Base-by-base conservation (phyloP, 2,329 filamentous ascomycete species). In the Xylaria multiplex region DNA sequence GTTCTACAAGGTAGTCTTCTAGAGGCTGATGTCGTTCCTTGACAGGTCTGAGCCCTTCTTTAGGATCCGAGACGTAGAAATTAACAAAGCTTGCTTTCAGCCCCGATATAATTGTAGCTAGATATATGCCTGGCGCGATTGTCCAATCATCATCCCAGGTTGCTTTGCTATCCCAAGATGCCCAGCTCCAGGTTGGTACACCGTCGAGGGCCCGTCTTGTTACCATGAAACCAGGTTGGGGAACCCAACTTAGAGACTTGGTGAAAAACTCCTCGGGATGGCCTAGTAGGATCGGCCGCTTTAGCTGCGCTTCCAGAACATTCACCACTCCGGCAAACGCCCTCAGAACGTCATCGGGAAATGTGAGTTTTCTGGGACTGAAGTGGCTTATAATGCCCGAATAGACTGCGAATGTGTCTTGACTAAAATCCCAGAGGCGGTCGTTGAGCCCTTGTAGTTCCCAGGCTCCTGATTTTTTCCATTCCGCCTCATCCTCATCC, bases 121-220 rank as follows among this genome's bases (percentile, higher is more conserved):
- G 49, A 40, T 30, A 54, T 22, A 40, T 53, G 13, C 32, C 48
- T 6, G 30, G 37, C 22, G 40, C 48, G 9, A 55, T 59, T 42
- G 49, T 59, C 49, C 42, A 59, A 22, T 59, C 55, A 42, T 16
- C 49, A 16, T 40, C 40, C 60, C 40, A 64, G 6, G 48, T 64
- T 16, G 42, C 30, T 19, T n/a, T 59, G 30, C 54, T 54, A 4
- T 67, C 56, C 56, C 65, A 67, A n/a, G 61, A 49, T 11, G 57
- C 52, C 52, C 61, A 64, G 35, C 65, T 67, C 64, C 52, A 67
- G 35, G 49, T 60, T 32, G 52, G 50, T n/a, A 67, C 43, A 16
- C 32, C 40, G 22, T 49, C 35, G 19, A 64, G 19, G 19, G 24
- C n/a, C 16, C 48, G 14, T 43, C 60, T 60, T 48, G 42, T 16